Base-by-base conservation (phyloP, 2,329 filamentous ascomycete genomes). In the Colletotrichum sp. region DNA sequence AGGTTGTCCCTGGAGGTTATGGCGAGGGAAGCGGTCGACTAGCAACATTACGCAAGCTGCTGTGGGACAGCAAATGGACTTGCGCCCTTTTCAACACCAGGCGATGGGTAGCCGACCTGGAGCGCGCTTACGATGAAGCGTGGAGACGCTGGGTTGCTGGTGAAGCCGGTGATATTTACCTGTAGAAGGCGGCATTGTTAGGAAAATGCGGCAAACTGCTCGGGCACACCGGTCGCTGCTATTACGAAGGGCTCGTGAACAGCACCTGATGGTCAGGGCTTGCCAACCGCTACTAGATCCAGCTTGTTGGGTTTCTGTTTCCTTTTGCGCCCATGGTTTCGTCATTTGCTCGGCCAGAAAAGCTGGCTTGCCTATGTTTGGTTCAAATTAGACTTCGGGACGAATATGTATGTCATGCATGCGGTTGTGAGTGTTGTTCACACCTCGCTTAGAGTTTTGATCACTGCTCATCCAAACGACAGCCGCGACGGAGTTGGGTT, bases 11-110 rank as follows among this genome's bases (percentile, higher is more conserved):
- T 57, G 82, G 83, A 15, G 87, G 87, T 3, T 88, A 89, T 71
- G 89, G 90, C 8, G 84, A 90, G 77, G 91, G 91, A 3, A 80
- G 82, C 12, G 97, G 97, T 2, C 90, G 96, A 72, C 86, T 99
- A 69, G 91, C 92, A 67, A 93, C 98, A 74, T 88, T 99, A 75
- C 92, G 97, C 77, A 94, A 92, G 82, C 87, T 98, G 80, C 86
- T 99, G 13, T 99, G 96, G 86, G 90, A 95, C 77, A 93, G 92
- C 80, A 93, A 96, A 79, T 98, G 95, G 94, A 92, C 88, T 32
- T 98, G 96, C 84, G 94, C 94, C 16, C 88, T 99, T 58, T 99
- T 99, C 83, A 93, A 99, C 84, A 99, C 97, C 8, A 91, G 89
- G 79, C 91, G 97, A 79, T 99, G 97, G 97, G 96, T 99, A 30